These are phyloP conservation scores for Fusarium virguliforme DNA, from an alignment of 2,329 filamentous ascomycete genomes.

Conservation along the genomic window DNA sequence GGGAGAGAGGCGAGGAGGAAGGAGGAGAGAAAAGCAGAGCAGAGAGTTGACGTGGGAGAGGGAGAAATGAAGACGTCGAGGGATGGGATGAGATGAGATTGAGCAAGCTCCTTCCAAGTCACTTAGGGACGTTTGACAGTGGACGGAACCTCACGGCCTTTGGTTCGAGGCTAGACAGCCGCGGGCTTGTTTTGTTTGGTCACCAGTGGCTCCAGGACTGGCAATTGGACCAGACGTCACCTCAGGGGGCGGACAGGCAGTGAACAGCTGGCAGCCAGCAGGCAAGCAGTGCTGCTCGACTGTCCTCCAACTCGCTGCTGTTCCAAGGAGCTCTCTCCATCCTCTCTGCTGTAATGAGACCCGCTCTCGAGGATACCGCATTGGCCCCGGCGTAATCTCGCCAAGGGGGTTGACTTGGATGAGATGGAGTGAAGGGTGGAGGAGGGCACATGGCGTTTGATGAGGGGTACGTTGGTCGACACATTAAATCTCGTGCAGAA, in stretches of 20 bases:
- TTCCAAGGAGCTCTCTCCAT: slow-evolving; percentile 1
- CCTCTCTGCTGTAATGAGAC: slow-evolving; percentile 47
- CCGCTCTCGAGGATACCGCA: slow-evolving; percentile 48
- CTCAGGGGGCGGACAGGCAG: slow-evolving; percentile 11
- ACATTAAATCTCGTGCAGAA: background rate
- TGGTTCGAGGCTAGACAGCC: slow-evolving; percentile 26
- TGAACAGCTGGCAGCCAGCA: slow-evolving; percentile 9
- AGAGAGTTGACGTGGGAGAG: slow-evolving; percentile 22
- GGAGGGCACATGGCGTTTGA: slow-evolving; percentile 14
- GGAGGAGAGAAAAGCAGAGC: slow-evolving; percentile 6
- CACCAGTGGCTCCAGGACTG: slow-evolving; percentile 20
- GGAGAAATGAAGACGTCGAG: slow-evolving; percentile 38
- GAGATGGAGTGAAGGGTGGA: slow-evolving; percentile 27
- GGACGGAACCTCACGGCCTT: slow-evolving; percentile 31
- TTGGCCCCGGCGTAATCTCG: slow-evolving; percentile 51
- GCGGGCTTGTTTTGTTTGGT: slow-evolving; percentile 22
- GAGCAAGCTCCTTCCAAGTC: slow-evolving; percentile 32
- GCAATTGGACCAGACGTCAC: slow-evolving; percentile 18
- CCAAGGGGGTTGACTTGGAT: slow-evolving; percentile 39
- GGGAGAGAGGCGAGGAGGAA: slow-evolving; percentile 21
- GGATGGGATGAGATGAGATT: slow-evolving; percentile 40
- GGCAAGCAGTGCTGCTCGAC: background rate
- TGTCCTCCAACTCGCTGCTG: background rate
- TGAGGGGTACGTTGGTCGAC: background rate
- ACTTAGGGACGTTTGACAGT: slow-evolving; percentile 36